A percentile compares a stretch with the other conserved stretches of the same genome.
Conservation (phyloP, 805 yeast genomes). For the Kuraishia piskuri region DNA sequence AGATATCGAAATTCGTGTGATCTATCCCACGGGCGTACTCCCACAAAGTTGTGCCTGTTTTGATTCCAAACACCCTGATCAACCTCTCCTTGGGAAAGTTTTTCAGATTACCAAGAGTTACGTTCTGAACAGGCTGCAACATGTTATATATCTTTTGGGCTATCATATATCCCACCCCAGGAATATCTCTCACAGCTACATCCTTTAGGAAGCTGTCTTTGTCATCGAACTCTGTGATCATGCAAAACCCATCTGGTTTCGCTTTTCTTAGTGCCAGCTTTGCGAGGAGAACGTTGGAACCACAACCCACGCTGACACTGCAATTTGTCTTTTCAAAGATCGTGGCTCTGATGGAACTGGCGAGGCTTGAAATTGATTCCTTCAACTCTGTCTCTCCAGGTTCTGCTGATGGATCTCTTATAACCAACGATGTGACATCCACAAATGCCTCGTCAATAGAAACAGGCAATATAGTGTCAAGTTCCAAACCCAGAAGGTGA, state of each 20-base stretch:
- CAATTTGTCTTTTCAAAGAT: conserved; percentile 44
- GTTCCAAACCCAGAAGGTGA: conserved; percentile 35
- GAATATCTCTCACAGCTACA: conserved; percentile 34
- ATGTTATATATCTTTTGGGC: conserved; percentile 33
- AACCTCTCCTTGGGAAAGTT: conserved; percentile 25
- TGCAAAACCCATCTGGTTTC: conserved; percentile 67
- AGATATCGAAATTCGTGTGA: conserved; percentile 45
- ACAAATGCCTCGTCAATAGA: conserved; percentile 89
- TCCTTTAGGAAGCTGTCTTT: conserved; percentile 25
- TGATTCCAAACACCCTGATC: conserved; percentile 50
- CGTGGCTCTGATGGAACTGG: conserved; percentile 26
- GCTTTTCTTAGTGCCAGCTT: conserved; percentile 65
- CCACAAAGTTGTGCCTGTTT: conserved; percentile 57
- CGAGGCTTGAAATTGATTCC: conserved; percentile 19
- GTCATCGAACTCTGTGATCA: conserved; percentile 15
- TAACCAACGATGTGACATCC: conserved; percentile 36
- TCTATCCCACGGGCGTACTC: conserved; percentile 64
- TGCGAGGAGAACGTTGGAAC: conserved; percentile 66
- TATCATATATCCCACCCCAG: conserved; percentile 56
- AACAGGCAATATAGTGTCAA: conserved; percentile 62
- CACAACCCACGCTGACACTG: conserved; percentile 74
- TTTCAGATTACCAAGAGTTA: conserved; percentile 31
- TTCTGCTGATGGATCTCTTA: conserved; percentile 13
- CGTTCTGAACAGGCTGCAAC: conserved; percentile 13
- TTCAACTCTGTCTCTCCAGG: conserved; percentile 10